A percentile compares a stretch with the other conserved stretches of the same genome.
phyloP scores from a whole-genome alignment of 768 basidiomycete species.

The Boletales sp. region DNA sequence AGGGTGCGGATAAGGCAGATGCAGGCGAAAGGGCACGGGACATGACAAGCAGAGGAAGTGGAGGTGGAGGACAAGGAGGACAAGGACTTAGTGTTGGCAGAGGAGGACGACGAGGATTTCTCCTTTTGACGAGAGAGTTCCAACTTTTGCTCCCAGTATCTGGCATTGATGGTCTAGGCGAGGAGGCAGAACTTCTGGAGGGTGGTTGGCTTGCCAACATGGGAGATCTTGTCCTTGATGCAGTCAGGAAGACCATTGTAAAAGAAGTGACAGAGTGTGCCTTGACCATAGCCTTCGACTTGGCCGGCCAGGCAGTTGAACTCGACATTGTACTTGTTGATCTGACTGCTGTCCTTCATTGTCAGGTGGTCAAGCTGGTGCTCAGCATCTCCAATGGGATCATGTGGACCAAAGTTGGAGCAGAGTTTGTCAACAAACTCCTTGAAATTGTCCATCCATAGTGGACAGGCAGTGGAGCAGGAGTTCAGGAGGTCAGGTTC shows the following conservation, averaged over 20 bases:
- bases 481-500: background rate
- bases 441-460: background rate
- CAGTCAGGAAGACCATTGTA: conserved; percentile 8
- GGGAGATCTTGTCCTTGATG: background rate
- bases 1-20: no score
- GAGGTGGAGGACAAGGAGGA: background rate
- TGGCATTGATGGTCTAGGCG: conserved; percentile 1
- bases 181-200: background rate
- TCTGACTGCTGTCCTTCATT: background rate
- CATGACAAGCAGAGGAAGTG: background rate
- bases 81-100: no score
- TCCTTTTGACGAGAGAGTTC: background rate
- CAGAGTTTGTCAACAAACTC: background rate
- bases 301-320: background rate
- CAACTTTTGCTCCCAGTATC: conserved; percentile 12
- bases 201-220: background rate
- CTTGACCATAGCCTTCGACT: background rate
- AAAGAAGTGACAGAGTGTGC: background rate
- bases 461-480: background rate
- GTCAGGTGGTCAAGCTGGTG: background rate
- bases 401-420: background rate
- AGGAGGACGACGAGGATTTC: background rate
- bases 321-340: background rate
- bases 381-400: background rate
- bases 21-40: no score